Evolutionary conservation across 495 filamentous ascomycete genomes (phyloP).

Genomic region (Articulospora tetracladia): DNA sequence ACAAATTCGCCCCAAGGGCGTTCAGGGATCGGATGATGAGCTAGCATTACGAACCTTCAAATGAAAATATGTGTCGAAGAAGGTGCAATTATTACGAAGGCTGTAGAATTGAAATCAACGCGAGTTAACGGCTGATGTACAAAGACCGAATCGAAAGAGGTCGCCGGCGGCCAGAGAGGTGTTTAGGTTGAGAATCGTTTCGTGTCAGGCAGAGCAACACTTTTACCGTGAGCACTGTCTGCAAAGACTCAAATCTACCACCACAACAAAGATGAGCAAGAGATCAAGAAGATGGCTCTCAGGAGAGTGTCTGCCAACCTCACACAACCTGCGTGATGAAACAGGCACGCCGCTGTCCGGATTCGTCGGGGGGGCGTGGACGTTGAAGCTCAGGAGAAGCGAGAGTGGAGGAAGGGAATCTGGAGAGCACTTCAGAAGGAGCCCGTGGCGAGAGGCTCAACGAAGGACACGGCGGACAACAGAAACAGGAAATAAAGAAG

Average conservation of each 20-base stretch:
- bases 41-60: constrained; percentile 22
- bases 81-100: constrained; percentile 25
- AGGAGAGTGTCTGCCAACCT: constrained; percentile 28
- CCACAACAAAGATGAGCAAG: constrained; percentile 32
- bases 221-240: constrained; percentile 42
- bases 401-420: constrained; percentile 22
- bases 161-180: constrained; percentile 48
- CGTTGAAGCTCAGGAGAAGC: constrained; percentile 24
- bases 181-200: constrained; percentile 29
- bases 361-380: constrained; percentile 8
- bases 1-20: constrained; percentile 13
- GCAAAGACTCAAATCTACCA: constrained; percentile 24
- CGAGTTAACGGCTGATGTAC: constrained; percentile 35
- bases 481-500: constrained; percentile 27
- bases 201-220: constrained; percentile 41
- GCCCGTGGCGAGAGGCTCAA: constrained; percentile 15
- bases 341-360: constrained; percentile 13
- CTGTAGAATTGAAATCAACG: constrained; percentile 20
- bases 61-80: constrained; percentile 13
- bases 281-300: constrained; percentile 29
- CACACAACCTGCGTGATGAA: constrained; percentile 22
- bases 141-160: constrained; percentile 42
- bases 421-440: constrained; percentile 29
- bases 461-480: constrained; percentile 10
- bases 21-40: constrained; percentile 12